Percentiles rank a stretch among this genome's conserved stretches.
Evolutionary conservation across 2,329 filamentous ascomycete genomes (phyloP).

Genomic region (Scedosporium aurantiacum): DNA sequence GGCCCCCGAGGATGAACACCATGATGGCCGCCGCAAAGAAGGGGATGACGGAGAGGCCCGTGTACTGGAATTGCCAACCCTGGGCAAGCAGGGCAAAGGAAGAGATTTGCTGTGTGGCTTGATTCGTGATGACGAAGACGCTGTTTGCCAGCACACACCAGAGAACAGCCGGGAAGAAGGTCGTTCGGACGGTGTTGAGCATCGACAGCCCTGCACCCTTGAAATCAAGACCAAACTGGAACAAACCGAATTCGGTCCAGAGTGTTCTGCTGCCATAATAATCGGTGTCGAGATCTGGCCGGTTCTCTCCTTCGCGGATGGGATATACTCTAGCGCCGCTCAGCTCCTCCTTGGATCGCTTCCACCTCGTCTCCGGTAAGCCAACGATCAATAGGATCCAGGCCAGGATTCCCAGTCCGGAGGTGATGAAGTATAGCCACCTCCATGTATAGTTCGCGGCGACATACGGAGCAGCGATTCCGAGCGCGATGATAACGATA

Average conservation of each 20-base stretch:
- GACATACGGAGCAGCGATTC: constrained; percentile 18
- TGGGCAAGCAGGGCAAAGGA: constrained; percentile 14
- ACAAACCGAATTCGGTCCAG: constrained; percentile 21
- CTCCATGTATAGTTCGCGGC: constrained; percentile 21
- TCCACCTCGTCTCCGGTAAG: constrained; percentile 24
- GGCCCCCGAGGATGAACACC: constrained; percentile 17
- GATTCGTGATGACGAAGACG: constrained; percentile 18
- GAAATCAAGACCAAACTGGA: constrained; percentile 18
- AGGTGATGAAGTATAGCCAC: constrained; percentile 23
- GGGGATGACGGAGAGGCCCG: constrained; percentile 17
- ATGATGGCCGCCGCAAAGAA: constrained; percentile 12
- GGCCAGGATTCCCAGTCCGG: constrained; percentile 18
- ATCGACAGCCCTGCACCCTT: constrained; percentile 14
- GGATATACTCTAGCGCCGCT: constrained; percentile 16
- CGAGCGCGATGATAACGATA: constrained; percentile 18
- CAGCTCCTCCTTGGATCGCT: constrained; percentile 18
- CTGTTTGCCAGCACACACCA: constrained; percentile 21
- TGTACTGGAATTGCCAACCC: constrained; percentile 19
- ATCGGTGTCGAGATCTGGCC: constrained; percentile 17
- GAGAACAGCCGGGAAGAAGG: constrained; percentile 21
- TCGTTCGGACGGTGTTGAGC: constrained; percentile 20
- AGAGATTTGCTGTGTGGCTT: constrained; percentile 16
- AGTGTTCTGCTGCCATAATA: constrained; percentile 16
- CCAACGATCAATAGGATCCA: constrained; percentile 22
- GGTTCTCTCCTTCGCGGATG: constrained; percentile 15